A percentile compares a stretch with the other conserved stretches of the same genome.
phyloP scores from a whole-genome alignment of 352 stramenopile genomes.

The Pythium grandisporangium region DNA sequence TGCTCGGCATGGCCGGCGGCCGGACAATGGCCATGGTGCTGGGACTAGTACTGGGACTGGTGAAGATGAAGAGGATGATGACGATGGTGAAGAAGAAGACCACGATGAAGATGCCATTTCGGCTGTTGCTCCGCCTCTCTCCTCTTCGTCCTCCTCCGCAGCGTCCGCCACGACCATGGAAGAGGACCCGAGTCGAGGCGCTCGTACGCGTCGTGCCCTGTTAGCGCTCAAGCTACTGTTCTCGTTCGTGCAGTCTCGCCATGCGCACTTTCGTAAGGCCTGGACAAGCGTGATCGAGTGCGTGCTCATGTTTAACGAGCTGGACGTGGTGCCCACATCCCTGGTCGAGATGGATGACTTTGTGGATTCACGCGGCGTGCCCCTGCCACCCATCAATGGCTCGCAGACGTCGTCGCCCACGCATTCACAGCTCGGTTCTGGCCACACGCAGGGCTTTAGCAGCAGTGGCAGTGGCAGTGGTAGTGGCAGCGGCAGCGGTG shows the following conservation, averaged over 20 bases:
- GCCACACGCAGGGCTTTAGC: constrained; percentile 31
- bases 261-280: constrained; percentile 66
- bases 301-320: constrained; percentile 84
- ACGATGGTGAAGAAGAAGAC: background rate
- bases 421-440: too few relatives aligned
- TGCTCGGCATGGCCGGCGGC: too few relatives aligned
- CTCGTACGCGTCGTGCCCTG: constrained; percentile 68
- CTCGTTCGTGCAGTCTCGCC: constrained; percentile 77
- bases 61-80: constrained; percentile 1
- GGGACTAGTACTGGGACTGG: too few relatives aligned
- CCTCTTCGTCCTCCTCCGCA: too few relatives aligned
- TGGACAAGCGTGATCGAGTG: constrained; percentile 80
- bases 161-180: constrained; percentile 18
- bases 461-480: constrained; percentile 6
- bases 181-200: constrained; percentile 52
- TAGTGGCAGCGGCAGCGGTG: background rate
- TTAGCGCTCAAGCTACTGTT: constrained; percentile 76
- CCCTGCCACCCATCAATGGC: constrained; percentile 68
- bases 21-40: too few relatives aligned
- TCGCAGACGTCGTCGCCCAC: too few relatives aligned
- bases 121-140: too few relatives aligned
- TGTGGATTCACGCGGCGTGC: constrained; percentile 73
- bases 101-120: background rate
- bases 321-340: constrained; percentile 75
- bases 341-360: constrained; percentile 88